A percentile compares a stretch with the other conserved stretches of the same genome.
phyloP scores from a whole-genome alignment of 768 basidiomycete genomes.

The Trametes villosa region DNA sequence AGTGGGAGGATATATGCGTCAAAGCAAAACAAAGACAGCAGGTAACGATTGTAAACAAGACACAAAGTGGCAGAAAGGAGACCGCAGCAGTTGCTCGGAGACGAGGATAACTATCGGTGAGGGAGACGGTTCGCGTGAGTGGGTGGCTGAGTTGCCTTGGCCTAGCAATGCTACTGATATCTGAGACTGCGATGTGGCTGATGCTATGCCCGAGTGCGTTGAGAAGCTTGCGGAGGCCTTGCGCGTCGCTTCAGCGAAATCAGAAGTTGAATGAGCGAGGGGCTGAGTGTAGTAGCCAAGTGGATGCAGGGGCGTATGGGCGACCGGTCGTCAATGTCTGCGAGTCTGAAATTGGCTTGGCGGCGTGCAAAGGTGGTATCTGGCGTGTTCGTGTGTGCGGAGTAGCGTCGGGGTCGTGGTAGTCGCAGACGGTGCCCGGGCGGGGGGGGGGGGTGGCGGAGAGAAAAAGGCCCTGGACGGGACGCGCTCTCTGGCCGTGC shows the following conservation, averaged over 20 bases:
- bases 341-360: background rate
- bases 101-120: no score
- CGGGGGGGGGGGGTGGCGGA: slow-evolving; percentile 46
- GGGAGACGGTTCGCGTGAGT: background rate
- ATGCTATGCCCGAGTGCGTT: background rate
- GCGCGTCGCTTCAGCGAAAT: background rate
- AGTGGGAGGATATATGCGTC: slow-evolving; percentile 1
- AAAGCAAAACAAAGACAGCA: background rate
- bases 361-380: background rate
- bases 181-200: background rate
- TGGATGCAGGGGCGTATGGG: background rate
- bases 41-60: background rate
- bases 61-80: no score
- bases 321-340: background rate
- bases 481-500: slow-evolving; percentile 81
- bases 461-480: slow-evolving; percentile 52
- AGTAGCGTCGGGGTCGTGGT: background rate
- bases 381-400: background rate
- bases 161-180: background rate
- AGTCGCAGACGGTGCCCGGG: background rate
- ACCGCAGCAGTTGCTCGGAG: no score
- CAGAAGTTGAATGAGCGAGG: background rate
- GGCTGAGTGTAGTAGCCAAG: background rate
- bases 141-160: background rate
- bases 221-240: background rate